phyloP scores from a whole-genome alignment of 2,329 filamentous ascomycete species.

The Torrubiellomyces zombiae region DNA sequence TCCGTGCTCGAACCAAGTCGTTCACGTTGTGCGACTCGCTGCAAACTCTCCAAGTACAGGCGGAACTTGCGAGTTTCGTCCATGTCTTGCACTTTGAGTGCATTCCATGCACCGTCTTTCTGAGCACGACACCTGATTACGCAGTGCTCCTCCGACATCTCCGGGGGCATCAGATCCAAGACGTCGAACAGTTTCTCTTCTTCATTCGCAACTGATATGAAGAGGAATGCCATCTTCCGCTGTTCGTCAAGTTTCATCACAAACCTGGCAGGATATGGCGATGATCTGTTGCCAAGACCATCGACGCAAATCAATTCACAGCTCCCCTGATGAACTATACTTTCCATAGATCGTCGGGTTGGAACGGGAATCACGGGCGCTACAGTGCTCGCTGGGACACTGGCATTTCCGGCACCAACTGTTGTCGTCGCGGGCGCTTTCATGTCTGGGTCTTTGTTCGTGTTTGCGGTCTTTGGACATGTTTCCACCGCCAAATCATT shows the following conservation, averaged over 20 bases:
- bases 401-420: too few relatives aligned
- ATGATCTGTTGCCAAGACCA: background rate
- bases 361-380: too few relatives aligned
- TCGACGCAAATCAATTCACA: too few relatives aligned
- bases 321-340: too few relatives aligned
- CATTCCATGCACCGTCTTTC: constrained; percentile 2
- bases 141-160: constrained; percentile 9
- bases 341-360: too few relatives aligned
- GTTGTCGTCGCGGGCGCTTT: too few relatives aligned
- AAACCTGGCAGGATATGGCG: constrained; percentile 4
- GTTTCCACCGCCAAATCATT: too few relatives aligned
- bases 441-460: too few relatives aligned
- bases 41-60: constrained; percentile 5
- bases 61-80: constrained; percentile 6
- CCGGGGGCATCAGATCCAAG: constrained; percentile 7
- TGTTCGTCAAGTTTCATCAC: constrained; percentile 6
- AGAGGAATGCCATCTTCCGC: constrained; percentile 7
- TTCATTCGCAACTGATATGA: constrained; percentile 6
- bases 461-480: too few relatives aligned
- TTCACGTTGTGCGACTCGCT: constrained; percentile 3
- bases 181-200: constrained; percentile 6
- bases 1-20: background rate
- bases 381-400: too few relatives aligned
- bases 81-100: constrained; percentile 7
- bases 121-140: constrained; percentile 3